Evolutionary conservation across 805 yeast genomes (phyloP).

Genomic region (Debaryomyces hansenii): DNA sequence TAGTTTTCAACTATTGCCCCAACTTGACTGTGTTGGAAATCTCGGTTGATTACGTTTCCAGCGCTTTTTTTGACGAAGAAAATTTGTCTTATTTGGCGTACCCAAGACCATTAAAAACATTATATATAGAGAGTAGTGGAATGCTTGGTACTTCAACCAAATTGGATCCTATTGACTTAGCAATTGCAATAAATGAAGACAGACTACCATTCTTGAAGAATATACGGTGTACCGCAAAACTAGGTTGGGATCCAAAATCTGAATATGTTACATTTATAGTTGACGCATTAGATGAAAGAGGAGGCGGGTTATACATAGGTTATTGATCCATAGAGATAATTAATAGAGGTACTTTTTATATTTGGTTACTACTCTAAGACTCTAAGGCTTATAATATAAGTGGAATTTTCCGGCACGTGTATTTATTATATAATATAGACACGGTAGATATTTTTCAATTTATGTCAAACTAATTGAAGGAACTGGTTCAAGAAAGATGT

Average conservation of each 20-base stretch:
- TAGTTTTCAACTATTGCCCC: conserved; percentile 75
- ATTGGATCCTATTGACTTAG: conserved; percentile 84
- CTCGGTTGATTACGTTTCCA: conserved; percentile 76
- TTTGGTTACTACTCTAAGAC: too few relatives aligned
- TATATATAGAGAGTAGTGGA: conserved; percentile 83
- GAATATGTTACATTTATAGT: conserved; percentile 50
- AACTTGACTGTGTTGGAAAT: conserved; percentile 60
- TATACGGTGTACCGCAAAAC: conserved; percentile 66
- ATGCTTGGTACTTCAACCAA: conserved; percentile 80
- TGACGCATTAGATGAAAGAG: conserved; percentile 68
- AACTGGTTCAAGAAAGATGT: background rate
- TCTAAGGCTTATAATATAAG: too few relatives aligned
- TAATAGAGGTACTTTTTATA: background rate
- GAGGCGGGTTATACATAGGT: conserved; percentile 71
- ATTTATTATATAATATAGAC: too few relatives aligned
- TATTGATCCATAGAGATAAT: conserved; percentile 11
- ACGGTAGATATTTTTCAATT: too few relatives aligned
- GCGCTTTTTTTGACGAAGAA: conserved; percentile 36
- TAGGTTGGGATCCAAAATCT: conserved; percentile 78
- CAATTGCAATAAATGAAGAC: conserved; percentile 78
- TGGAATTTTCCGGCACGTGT: too few relatives aligned
- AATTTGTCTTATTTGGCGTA: conserved; percentile 21
- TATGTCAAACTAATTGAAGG: too few relatives aligned
- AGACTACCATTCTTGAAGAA: conserved; percentile 67
- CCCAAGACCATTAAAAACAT: conserved; percentile 52